Evolutionary conservation across 1,284 basidiomycete species (phyloP).

Genomic region (Ganoderma meredithae): DNA sequence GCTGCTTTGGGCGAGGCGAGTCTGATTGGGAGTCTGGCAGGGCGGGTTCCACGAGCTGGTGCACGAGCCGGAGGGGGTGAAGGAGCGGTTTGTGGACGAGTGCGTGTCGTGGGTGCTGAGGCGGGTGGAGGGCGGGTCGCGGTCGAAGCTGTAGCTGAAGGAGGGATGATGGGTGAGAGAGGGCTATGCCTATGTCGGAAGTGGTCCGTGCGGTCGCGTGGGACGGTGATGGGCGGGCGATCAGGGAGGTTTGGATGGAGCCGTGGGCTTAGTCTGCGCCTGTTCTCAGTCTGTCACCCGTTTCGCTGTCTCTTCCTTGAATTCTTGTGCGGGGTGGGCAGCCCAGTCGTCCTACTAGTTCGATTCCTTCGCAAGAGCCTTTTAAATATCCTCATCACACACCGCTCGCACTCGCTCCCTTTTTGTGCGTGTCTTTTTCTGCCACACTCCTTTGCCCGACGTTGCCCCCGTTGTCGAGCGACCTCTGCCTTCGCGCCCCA

Average conservation of each 20-base stretch:
- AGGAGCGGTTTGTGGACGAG: conserved; percentile 65
- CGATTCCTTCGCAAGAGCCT: conserved; percentile 39
- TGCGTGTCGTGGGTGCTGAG: conserved; percentile 62
- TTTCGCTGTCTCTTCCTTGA: conserved; percentile 38
- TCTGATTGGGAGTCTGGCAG: conserved; percentile 45
- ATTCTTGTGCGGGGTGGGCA: conserved; percentile 42
- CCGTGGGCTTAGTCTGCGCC: not conserved
- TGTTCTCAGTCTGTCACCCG: conserved; percentile 23
- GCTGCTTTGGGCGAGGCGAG: not conserved
- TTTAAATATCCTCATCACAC: conserved; percentile 51
- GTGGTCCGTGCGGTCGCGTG: conserved; percentile 36
- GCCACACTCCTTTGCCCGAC: conserved; percentile 48
- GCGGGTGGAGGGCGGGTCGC: conserved; percentile 18
- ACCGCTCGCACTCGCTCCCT: conserved; percentile 42
- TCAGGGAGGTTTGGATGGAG: not conserved
- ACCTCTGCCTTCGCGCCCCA: conserved; percentile 44
- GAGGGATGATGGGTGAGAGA: not conserved
- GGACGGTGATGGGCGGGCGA: conserved; percentile 26
- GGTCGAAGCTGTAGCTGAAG: conserved; percentile 19
- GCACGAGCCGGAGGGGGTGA: conserved; percentile 79
- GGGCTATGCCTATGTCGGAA: conserved; percentile 25
- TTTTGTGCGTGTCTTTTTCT: conserved; percentile 63
- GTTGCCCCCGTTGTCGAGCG: conserved; percentile 40
- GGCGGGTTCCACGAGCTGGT: conserved; percentile 85
- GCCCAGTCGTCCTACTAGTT: conserved; percentile 40